Evolutionary conservation across 768 basidiomycete species (phyloP), one percentile per base, ranked within the genome.

Genomic region (Leccinum disarticulatum): DNA sequence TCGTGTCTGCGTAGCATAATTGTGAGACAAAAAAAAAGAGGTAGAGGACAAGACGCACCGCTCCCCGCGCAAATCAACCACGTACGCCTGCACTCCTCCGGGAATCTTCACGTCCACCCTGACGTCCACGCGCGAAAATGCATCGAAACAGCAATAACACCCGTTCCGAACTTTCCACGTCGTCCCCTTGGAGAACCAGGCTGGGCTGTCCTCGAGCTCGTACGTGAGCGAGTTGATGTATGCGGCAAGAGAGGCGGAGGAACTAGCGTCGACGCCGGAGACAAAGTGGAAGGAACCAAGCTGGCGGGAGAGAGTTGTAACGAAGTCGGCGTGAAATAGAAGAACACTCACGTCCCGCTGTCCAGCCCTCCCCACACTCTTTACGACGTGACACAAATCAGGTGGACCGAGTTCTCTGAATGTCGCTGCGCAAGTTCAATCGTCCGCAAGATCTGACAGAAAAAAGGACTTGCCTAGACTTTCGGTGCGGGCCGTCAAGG

Each of bases 151-250:
- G 75, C 93, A 99, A 70, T 93, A 99, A 55, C 89, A 93, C 3
- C 97, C 97, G 67, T 89, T 90, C 61, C 88, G 82, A 22, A 99
- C 92, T 73, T 95, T 96, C 93, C 93, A 98, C 7, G 82, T 77
- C 3, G 88, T 77, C 6, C 87, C 82, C 69, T 91, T 92, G 35
- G 88, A 86, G 71, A 97, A 97, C 97, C 97, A 99, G 4, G 92
- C 88, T 28, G 87, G 84, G 57, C 81, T 86, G 64, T 95, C 95
- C 69, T 98, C 97, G 62, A 98, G 87, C 17, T 89, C 85, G 70
- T 98, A 98, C 6, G 93, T 96, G n/a, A 98, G 81, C 25, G 95
- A 97, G 77, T 99, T 98, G 75, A 98, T 91, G 76, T 99, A 99
- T 11, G 97, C 96, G 5, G 97, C 97, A 30, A 99, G 82, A 0